Evolutionary conservation across 2,329 filamentous ascomycete species (phyloP), one percentile per base, ranked within the genome.

Genomic region (Penicillium sp.): DNA sequence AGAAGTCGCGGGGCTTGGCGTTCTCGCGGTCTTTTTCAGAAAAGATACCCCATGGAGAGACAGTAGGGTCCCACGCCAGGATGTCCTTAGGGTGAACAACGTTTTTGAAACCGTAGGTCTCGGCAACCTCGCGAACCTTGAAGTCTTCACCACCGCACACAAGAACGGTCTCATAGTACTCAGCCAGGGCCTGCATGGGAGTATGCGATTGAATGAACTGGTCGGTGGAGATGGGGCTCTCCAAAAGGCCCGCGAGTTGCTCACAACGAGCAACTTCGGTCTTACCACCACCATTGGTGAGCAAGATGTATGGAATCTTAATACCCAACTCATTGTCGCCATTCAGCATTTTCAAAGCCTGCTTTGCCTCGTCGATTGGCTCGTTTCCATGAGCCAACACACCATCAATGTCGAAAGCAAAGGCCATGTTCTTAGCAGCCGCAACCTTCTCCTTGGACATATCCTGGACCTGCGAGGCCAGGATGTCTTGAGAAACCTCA

Each of bases 191-290:
- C 52, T 86, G 85, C 88, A 90, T 90, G 60, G 87, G 87, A 3
- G 86, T 90, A 78, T 89, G 87, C 1, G 84, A 87, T 72, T 90
- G 87, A 67, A 90, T 89, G 78, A 90, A 91, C 69, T 90, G 87
- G 52, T 89, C 85, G 30, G 83, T 87, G 45, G 78, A 82, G 70
- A 89, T 83, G 46, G 84, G 84, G 64, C 80, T 80, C 52, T 81
- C 73, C 39, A 90, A 78, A 56, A 90, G 88, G 68, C 83, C 82
- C 58, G 82, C 80, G 15, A 90, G 80, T 71, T 90, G 86, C 52
- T 85, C 78, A 63, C 83, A 83, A 54, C 86, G 85, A 29, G 83
- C 79, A 49, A 75, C 68, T 71, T 90, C 87, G 18, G 83, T 83
- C 79, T 89, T 89, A 61, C 87, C 87, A 45, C 85, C 87, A 59